phyloP scores from a whole-genome alignment of 768 basidiomycete species.

The Lepiota brunneoincarnata region DNA sequence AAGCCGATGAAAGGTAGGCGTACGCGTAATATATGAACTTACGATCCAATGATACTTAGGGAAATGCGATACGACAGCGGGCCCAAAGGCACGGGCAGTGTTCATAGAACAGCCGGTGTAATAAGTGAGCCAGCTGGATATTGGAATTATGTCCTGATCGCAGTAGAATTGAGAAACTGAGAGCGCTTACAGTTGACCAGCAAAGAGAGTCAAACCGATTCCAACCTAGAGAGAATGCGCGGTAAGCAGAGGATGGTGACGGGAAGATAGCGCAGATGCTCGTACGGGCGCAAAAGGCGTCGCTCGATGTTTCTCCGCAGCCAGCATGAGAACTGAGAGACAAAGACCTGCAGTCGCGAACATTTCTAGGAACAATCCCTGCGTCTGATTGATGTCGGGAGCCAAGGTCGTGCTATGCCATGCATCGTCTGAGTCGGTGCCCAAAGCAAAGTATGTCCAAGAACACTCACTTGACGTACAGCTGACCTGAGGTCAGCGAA shows the following conservation, averaged over 20 bases:
- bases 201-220: constrained; percentile 64
- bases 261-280: neutral
- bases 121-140: constrained; percentile 49
- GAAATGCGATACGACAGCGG: constrained; percentile 65
- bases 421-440: constrained; percentile 4
- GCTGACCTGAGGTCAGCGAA: constrained; percentile 50
- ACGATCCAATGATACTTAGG: constrained; percentile 61
- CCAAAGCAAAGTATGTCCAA: neutral
- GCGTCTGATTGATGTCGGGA: constrained; percentile 44
- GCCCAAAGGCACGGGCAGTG: constrained; percentile 67
- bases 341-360: constrained; percentile 61
- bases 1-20: constrained; percentile 2
- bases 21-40: constrained; percentile 18
- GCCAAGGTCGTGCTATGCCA: constrained; percentile 45
- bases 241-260: neutral
- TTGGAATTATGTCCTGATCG: neutral
- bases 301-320: constrained; percentile 63
- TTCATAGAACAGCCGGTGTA: constrained; percentile 72
- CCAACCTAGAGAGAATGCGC: constrained; percentile 41
- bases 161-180: neutral
- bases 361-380: constrained; percentile 72
- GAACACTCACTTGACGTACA: constrained; percentile 51
- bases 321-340: constrained; percentile 68
- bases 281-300: constrained; percentile 69
- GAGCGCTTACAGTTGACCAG: constrained; percentile 51